phyloP scores from a whole-genome alignment of 768 basidiomycete species.

The Cystobasidium ongulense region DNA sequence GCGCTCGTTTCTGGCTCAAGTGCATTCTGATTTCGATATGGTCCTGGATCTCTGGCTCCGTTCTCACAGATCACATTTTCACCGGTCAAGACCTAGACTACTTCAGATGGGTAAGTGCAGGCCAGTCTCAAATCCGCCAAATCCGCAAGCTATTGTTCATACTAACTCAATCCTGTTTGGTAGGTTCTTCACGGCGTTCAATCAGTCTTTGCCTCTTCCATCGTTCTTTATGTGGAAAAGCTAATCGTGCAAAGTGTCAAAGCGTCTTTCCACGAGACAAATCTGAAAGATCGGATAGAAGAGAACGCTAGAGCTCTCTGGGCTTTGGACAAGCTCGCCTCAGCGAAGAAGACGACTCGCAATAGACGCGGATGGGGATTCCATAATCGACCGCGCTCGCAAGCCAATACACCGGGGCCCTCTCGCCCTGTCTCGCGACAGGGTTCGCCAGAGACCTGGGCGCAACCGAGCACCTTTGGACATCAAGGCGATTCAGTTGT shows the following conservation, averaged over 20 bases:
- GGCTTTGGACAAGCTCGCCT: conserved; percentile 27
- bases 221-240: conserved; percentile 54
- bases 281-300: conserved; percentile 47
- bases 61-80: conserved; percentile 18
- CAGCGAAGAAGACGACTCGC: conserved; percentile 9
- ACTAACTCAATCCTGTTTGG: conserved; percentile 18
- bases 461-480: not conserved
- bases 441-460: conserved; percentile 12
- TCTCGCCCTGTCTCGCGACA: conserved; percentile 11
- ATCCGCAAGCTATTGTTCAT: conserved; percentile 56
- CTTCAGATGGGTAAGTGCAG: conserved; percentile 45
- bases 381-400: not conserved
- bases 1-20: conserved; percentile 66
- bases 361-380: not conserved
- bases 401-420: not conserved
- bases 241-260: conserved; percentile 66
- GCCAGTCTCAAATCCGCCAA: conserved; percentile 48
- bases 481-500: conserved; percentile 12
- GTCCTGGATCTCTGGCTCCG: conserved; percentile 66
- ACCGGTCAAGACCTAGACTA: conserved; percentile 6
- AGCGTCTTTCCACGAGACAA: conserved; percentile 69
- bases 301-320: conserved; percentile 29
- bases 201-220: conserved; percentile 48
- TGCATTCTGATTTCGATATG: conserved; percentile 59
- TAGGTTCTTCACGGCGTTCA: conserved; percentile 44